Percentiles rank a stretch among this genome's conserved stretches.
Evolutionary conservation across 768 basidiomycete species (phyloP).

Genomic region (Rhodotorula paludigena): DNA sequence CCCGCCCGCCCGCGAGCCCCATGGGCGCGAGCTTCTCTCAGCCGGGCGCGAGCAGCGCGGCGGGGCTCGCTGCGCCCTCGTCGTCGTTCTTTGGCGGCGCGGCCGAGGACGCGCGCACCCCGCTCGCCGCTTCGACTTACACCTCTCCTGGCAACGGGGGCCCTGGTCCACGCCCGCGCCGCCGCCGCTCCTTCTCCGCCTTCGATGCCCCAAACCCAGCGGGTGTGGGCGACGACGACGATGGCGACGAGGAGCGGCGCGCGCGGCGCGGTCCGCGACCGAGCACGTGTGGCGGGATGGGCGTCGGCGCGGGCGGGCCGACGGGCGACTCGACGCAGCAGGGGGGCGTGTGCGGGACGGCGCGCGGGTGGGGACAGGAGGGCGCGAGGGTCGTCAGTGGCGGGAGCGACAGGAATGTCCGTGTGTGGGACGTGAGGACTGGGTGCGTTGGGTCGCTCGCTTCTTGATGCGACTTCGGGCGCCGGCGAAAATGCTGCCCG

Average conservation of each 20-base stretch:
- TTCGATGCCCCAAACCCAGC: not conserved
- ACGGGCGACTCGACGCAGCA: slow-evolving; percentile 38
- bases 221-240: not conserved
- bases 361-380: slow-evolving; percentile 84
- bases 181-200: slow-evolving; percentile 15
- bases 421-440: slow-evolving; percentile 83
- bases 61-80: not conserved
- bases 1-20: not conserved
- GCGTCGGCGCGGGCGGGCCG: slow-evolving; percentile 35
- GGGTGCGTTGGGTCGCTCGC: slow-evolving; percentile 56
- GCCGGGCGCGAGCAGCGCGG: not conserved
- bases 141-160: not conserved
- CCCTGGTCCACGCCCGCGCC: not conserved
- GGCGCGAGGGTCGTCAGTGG: slow-evolving; percentile 79
- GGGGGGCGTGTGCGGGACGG: slow-evolving; percentile 56
- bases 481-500: too few relatives aligned
- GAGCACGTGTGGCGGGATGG: slow-evolving; percentile 29
- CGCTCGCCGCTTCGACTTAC: slow-evolving; percentile 17
- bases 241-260: not conserved
- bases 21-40: not conserved
- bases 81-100: too few relatives aligned
- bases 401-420: slow-evolving; percentile 84
- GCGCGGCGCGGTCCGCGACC: not conserved
- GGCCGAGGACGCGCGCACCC: too few relatives aligned
- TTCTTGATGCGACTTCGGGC: too few relatives aligned